Evolutionary conservation across 176 grass and related monocot species (phyloP), one percentile per base, ranked within the genome.

Genomic region (Musa beccarii): DNA sequence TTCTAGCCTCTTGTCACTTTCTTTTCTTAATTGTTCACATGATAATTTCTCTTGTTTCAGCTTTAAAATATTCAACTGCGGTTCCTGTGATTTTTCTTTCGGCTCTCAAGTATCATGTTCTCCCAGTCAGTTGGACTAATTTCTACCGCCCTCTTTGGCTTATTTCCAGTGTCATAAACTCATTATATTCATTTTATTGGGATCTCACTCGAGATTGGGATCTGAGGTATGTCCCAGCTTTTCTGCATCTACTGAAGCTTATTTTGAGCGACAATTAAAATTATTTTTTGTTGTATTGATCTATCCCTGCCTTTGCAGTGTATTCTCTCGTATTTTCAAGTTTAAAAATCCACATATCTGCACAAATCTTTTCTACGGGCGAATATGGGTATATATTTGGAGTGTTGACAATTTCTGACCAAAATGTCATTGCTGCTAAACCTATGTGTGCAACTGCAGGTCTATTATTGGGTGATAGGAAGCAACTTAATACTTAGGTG

Each of bases 201-300:
- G 94, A 98, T 84, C 85, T 93, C 66, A 93, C 83, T 52, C 86
- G 94, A 49, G 94, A 98, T 82, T 98, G 94, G 94, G 94, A 98
- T 80, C 87, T 98, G 83, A 98, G 94, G 90, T 98, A 70, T 51
- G 43, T 21, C 22, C 11, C 1, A 20, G 54, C 12, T 34, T 81
- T 80, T 81, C 43, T 22, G 16, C 7, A 16, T 50, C 67, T 51
- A 20, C 17, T 20, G 6, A 19, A n/a, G 17, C n/a, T 61, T 8
- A 22, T 61, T 61, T 61, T 15, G 8, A 9, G 43, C 16, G 8
- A 49, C 17, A 15, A 43, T 20, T 23, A 22, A 64, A 34, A 49
- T 68, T 68, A 0, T 14, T 13, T 9, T 15, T 13, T 52, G 34
- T 22, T 79, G 7, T 61, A 54, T 28, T 67, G 1, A 11, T 73